These are phyloP conservation scores for Cyphellophora europaea DNA, from an alignment of 2,329 filamentous ascomycete genomes.

Conservation along the genomic window DNA sequence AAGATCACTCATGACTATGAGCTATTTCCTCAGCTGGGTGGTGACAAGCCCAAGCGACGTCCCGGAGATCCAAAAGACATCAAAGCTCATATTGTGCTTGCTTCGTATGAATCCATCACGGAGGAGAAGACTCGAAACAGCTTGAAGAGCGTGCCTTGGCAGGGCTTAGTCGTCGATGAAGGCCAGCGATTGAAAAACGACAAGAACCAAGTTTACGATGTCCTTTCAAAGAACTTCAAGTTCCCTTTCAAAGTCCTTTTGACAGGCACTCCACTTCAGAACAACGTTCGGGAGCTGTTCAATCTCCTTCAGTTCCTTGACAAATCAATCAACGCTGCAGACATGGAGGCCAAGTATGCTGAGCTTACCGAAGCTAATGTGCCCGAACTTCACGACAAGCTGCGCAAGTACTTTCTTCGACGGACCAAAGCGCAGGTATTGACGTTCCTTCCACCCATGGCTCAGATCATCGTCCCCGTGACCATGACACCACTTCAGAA, in stretches of 20 bases:
- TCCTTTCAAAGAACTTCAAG: conserved; percentile 57
- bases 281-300: conserved; percentile 90
- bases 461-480: conserved; percentile 91
- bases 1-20: conserved; percentile 74
- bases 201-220: conserved; percentile 68
- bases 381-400: conserved; percentile 68
- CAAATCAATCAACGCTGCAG: conserved; percentile 56
- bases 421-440: conserved; percentile 87
- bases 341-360: conserved; percentile 64
- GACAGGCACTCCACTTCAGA: conserved; percentile 70
- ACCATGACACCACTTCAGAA: conserved; percentile 92
- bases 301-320: conserved; percentile 96
- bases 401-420: conserved; percentile 61
- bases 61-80: conserved; percentile 46
- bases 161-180: conserved; percentile 84
- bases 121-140: conserved; percentile 58
- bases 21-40: conserved; percentile 58
- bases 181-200: conserved; percentile 95
- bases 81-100: conserved; percentile 83
- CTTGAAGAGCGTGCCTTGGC: conserved; percentile 69
- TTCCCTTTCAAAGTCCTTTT: conserved; percentile 78
- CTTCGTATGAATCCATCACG: conserved; percentile 83
- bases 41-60: conserved; percentile 13
- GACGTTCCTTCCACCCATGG: conserved; percentile 84
- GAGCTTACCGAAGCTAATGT: conserved; percentile 79